Conservation (phyloP, 768 basidiomycete species). For the Tulasnella sp. region DNA sequence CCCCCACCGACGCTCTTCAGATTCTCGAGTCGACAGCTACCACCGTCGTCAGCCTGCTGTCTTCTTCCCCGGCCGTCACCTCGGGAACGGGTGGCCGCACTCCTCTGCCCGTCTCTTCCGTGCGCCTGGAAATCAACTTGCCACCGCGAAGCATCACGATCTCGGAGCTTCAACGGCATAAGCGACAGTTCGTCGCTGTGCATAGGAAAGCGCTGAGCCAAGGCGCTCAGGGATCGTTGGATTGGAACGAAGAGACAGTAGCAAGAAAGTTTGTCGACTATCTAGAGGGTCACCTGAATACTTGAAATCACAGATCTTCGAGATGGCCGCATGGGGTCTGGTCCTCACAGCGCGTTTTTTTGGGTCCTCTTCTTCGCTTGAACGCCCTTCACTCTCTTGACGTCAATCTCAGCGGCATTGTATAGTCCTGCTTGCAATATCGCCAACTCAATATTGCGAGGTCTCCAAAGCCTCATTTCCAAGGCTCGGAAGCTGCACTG, state of each 20-base stretch:
- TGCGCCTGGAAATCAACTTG: slow-evolving; percentile 50
- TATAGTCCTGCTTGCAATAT: not conserved
- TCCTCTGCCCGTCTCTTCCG: slow-evolving; percentile 46
- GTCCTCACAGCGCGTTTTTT: not conserved
- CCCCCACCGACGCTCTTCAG: slow-evolving; percentile 84
- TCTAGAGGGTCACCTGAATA: slow-evolving; percentile 51
- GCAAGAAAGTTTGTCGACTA: slow-evolving; percentile 66
- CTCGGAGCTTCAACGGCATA: slow-evolving; percentile 81
- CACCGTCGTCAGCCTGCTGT: slow-evolving; percentile 64
- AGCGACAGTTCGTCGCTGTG: slow-evolving; percentile 84
- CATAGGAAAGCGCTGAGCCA: slow-evolving; percentile 87
- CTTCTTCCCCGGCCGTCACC: slow-evolving; percentile 57
- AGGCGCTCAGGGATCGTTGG: slow-evolving; percentile 67
- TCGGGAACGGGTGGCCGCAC: slow-evolving; percentile 50
- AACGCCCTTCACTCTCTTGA: not conserved
- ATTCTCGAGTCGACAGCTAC: slow-evolving; percentile 76
- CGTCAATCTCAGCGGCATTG: not conserved
- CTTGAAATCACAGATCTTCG: slow-evolving; percentile 1
- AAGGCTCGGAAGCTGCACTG: not conserved
- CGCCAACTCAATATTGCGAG: not conserved
- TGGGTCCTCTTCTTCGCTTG: not conserved
- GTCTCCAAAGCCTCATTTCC: not conserved
- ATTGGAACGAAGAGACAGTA: slow-evolving; percentile 71
- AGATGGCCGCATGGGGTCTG: slow-evolving; percentile 2
- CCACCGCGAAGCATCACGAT: slow-evolving; percentile 72